Evolutionary conservation across 164 flowering plant species (phyloP), one percentile per base, ranked within the genome.

Genomic region (Litsea cubeba): DNA sequence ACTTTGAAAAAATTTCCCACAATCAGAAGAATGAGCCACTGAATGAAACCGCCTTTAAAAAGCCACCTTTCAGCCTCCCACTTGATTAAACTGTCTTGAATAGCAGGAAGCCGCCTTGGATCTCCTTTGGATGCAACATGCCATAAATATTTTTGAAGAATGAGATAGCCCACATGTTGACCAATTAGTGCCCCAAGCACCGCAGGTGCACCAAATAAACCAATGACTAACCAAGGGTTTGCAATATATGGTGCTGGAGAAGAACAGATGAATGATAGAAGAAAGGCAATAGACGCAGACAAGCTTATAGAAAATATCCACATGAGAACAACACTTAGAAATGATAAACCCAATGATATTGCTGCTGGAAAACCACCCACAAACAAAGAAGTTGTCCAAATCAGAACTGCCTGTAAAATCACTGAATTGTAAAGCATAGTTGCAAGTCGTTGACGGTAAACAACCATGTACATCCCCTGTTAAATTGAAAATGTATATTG

Each of bases 21-120:
- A 17, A 85, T 81, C 73, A 93, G 81, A 77, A 93, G 80, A 78
- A 84, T 62, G 74, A 95, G 83, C 97, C 99, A 95, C 83, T 93
- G 99, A 63, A 91, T 35, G 68, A 84, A 84, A 72, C 99, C 99
- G 71, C 90, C 84, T 87, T 95, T 95, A 78, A 76, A 95, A 65
- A 95, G 84, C 97, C 97, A 95, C 84, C 99, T 91, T 83, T 93
- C 97, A 69, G 95, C 91, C 80, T 95, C 99, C 72, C 89, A 86
- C 78, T 85, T 88, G 77, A 84, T 78, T 78, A 85, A 50, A 70
- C 83, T 81, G 73, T 84, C 85, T 77, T 71, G 85, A 75, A 81
- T 23, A 68, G 49, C 68, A 63, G 82, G 84, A 68, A 89, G 80
- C 14, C 75, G 68, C 28, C 64, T 80, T 60, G 70, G 75, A 65